Conservation (phyloP, 805 yeast genomes). For the Saccharomycopsis synnaedendra region DNA sequence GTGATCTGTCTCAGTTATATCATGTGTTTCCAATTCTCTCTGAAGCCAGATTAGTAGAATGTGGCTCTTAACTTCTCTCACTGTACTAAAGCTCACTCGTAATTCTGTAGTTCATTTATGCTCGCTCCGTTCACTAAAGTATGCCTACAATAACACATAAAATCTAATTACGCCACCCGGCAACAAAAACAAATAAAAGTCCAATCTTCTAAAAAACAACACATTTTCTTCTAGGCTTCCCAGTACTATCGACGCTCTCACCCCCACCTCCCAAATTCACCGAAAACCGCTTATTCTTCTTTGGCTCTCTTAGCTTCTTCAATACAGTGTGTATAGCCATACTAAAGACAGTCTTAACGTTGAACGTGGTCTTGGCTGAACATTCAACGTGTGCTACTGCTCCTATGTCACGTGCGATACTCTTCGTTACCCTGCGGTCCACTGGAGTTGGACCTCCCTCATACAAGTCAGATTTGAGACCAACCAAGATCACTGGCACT, state of each 20-base stretch:
- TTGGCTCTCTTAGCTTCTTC: neutral
- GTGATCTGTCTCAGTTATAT: too few relatives aligned
- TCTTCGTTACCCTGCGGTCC: constrained; percentile 38
- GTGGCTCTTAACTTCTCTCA: too few relatives aligned
- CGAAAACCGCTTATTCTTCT: neutral
- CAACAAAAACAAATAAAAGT: too few relatives aligned
- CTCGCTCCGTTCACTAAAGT: too few relatives aligned
- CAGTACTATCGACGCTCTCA: neutral
- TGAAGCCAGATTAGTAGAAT: too few relatives aligned
- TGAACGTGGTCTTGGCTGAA: constrained; percentile 61
- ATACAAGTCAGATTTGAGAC: constrained; percentile 62
- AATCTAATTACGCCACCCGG: too few relatives aligned
- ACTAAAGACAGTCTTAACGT: constrained; percentile 59
- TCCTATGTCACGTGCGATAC: constrained; percentile 46
- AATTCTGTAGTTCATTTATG: too few relatives aligned
- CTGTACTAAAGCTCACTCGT: too few relatives aligned
- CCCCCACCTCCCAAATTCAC: neutral
- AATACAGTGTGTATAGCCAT: constrained; percentile 28
- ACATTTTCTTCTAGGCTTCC: neutral
- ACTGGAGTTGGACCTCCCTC: constrained; percentile 18
- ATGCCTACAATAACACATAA: too few relatives aligned
- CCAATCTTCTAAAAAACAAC: neutral
- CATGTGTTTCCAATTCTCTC: too few relatives aligned
- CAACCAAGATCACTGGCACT: constrained; percentile 69
- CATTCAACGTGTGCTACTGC: constrained; percentile 70